Percentiles rank a stretch among this genome's conserved stretches.
These are phyloP conservation scores for Kondoa malvinella DNA, from an alignment of 768 basidiomycete genomes.

Conservation along the genomic window DNA sequence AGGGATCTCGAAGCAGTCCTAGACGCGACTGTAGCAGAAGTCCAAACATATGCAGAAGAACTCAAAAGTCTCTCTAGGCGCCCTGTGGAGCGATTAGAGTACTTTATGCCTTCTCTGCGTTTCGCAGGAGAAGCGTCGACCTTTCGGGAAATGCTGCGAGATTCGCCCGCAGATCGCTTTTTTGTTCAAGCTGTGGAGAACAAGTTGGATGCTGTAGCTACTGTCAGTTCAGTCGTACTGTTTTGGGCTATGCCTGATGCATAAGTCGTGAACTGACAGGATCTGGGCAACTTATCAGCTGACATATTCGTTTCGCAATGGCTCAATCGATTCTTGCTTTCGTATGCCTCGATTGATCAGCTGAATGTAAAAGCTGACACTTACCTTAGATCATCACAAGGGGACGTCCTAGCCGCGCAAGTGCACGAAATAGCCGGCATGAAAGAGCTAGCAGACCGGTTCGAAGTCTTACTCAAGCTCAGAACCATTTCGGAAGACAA, in stretches of 20 bases:
- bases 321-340: neutral
- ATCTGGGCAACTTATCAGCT: neutral
- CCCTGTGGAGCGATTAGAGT: neutral
- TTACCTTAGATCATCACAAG: neutral
- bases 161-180: neutral
- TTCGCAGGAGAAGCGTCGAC: neutral
- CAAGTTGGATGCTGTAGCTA: neutral
- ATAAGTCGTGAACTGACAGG: neutral
- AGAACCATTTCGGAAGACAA: neutral
- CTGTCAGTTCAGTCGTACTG: neutral
- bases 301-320: neutral
- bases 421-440: neutral
- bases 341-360: neutral
- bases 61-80: neutral
- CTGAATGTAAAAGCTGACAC: neutral
- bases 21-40: neutral
- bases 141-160: neutral
- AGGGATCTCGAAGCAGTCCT: neutral
- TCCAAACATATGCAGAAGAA: neutral
- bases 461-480: neutral
- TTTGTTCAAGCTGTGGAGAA: neutral
- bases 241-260: neutral
- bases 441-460: neutral
- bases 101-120: neutral
- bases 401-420: neutral